Conservation (phyloP, 306 rosid genomes). For the Vigna reflexopilosa region DNA sequence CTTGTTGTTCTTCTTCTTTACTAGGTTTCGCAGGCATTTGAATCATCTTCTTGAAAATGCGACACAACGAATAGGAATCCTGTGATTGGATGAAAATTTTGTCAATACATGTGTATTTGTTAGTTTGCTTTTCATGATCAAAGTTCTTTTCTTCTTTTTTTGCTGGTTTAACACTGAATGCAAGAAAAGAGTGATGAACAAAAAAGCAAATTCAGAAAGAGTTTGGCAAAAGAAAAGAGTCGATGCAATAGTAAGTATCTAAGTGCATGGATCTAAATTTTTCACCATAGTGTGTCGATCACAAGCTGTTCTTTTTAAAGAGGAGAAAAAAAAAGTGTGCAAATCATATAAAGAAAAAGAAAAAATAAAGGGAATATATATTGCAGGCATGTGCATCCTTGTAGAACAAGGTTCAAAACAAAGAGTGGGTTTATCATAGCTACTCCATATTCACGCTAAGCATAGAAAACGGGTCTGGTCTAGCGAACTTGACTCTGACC, state of each 20-base stretch:
- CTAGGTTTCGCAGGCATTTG: constrained; percentile 56
- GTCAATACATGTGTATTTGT: neutral
- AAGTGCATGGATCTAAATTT: constrained; percentile 61
- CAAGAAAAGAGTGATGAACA: constrained; percentile 44
- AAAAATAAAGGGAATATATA: constrained; percentile 46
- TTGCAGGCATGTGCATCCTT: constrained; percentile 61
- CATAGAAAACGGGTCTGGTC: constrained; percentile 25
- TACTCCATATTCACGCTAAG: constrained; percentile 9
- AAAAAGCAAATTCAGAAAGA: constrained; percentile 50
- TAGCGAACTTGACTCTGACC: constrained; percentile 17
- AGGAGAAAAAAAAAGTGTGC: constrained; percentile 49
- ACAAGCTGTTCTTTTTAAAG: constrained; percentile 51
- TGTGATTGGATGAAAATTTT: constrained; percentile 40
- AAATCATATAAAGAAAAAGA: constrained; percentile 51
- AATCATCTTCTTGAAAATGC: constrained; percentile 81
- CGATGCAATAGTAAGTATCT: constrained; percentile 45
- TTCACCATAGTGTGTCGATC: constrained; percentile 64
- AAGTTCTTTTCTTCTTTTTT: neutral
- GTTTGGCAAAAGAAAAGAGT: constrained; percentile 47
- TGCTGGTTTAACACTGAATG: constrained; percentile 1
- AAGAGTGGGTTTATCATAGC: neutral
- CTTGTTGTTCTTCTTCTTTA: constrained; percentile 57
- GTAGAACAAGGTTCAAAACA: constrained; percentile 44
- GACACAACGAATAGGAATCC: constrained; percentile 96
- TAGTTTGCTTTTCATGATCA: constrained; percentile 18